These are phyloP conservation scores for Backusella sp. DNA, from an alignment of 192 early-diverging fungal genomes.

Conservation along the genomic window DNA sequence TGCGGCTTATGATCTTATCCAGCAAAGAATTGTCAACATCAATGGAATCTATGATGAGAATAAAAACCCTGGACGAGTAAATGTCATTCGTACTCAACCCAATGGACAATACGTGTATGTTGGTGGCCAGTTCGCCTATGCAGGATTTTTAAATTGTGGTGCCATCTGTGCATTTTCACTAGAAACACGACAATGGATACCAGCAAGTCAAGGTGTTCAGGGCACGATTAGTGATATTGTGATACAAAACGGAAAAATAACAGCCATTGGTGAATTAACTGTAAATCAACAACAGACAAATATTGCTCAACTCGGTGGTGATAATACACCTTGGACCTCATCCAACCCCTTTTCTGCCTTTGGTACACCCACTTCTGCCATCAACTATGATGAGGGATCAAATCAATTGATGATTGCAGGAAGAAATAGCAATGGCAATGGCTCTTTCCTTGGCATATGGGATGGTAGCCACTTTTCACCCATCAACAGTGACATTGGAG, in stretches of 20 bases:
- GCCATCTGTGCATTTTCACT: conserved; percentile 30
- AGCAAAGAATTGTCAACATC: conserved; percentile 12
- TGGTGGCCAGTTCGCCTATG: conserved; percentile 54
- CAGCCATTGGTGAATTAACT: neutral
- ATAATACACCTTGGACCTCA: neutral
- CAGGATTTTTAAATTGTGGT: conserved; percentile 33
- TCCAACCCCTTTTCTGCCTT: neutral
- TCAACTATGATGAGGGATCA: conserved; percentile 1
- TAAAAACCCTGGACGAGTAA: conserved; percentile 15
- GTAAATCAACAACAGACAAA: neutral
- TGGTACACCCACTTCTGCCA: neutral
- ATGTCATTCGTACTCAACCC: conserved; percentile 3
- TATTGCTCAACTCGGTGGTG: neutral
- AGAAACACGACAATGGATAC: conserved; percentile 25
- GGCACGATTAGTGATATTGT: conserved; percentile 39
- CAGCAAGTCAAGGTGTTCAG: conserved; percentile 13
- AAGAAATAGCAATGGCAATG: neutral
- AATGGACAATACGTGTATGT: conserved; percentile 40
- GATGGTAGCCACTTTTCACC: conserved; percentile 3
- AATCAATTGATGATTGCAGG: neutral
- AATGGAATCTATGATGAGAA: conserved; percentile 25
- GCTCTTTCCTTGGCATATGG: conserved; percentile 11
- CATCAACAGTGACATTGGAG: conserved; percentile 15
- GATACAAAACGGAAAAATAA: conserved; percentile 28
- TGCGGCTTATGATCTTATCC: conserved; percentile 48